Percentiles rank a stretch among this genome's conserved stretches.
Conservation (phyloP, 495 filamentous ascomycete species). For the Lentithecium fluviatile region DNA sequence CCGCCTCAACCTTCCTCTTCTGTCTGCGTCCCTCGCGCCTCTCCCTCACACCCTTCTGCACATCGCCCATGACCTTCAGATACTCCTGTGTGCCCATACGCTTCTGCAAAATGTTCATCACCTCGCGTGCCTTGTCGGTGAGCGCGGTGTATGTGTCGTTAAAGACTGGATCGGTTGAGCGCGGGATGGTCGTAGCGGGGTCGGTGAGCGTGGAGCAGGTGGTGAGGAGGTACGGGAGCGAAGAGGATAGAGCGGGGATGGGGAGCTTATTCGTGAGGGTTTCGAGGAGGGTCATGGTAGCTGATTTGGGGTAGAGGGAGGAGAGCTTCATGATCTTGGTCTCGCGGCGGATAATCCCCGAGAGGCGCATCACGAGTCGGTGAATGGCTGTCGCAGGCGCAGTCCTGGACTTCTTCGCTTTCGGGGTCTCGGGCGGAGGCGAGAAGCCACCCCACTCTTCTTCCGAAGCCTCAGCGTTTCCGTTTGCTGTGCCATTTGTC, state of each 20-base stretch:
- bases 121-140: conserved; percentile 64
- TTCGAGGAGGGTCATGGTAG: conserved; percentile 69
- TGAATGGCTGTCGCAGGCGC: conserved; percentile 54
- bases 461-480: conserved; percentile 41
- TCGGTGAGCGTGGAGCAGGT: conserved; percentile 85
- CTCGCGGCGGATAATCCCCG: conserved; percentile 76
- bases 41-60: conserved; percentile 65
- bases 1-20: conserved; percentile 84
- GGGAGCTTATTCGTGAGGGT: conserved; percentile 59
- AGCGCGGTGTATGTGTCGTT: conserved; percentile 65
- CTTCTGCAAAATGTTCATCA: conserved; percentile 73
- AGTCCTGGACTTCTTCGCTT: conserved; percentile 13
- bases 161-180: conserved; percentile 65
- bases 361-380: conserved; percentile 73
- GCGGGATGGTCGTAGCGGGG: conserved; percentile 64
- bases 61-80: conserved; percentile 62
- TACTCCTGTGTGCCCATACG: conserved; percentile 81
- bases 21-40: conserved; percentile 68
- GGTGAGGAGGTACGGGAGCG: conserved; percentile 65
- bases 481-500: conserved; percentile 49
- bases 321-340: conserved; percentile 39
- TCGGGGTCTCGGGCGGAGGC: neutral
- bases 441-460: conserved; percentile 31
- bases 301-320: conserved; percentile 59
- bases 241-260: conserved; percentile 55